Evolutionary conservation across 345 rosid genomes (phyloP).

Genomic region (Combretum micranthum): DNA sequence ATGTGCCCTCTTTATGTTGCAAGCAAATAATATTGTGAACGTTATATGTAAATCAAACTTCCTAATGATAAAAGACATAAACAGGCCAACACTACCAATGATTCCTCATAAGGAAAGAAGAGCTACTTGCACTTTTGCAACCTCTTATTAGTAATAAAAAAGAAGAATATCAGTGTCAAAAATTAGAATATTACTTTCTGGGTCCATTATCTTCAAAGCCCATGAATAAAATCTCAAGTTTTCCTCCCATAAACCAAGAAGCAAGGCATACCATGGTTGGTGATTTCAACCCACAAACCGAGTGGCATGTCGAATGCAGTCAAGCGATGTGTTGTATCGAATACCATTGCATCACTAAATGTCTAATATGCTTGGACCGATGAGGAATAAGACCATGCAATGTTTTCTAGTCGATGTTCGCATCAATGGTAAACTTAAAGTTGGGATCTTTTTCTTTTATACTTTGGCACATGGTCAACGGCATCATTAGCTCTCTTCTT

Average conservation of each 20-base stretch:
- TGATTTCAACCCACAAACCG: conserved; percentile 90
- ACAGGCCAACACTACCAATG: not conserved
- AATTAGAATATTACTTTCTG: not conserved
- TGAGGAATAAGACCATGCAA: conserved; percentile 94
- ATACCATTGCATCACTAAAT: conserved; percentile 92
- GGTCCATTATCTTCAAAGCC: conserved; percentile 82
- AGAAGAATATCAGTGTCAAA: not conserved
- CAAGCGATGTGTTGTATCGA: conserved; percentile 87
- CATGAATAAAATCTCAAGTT: conserved; percentile 72
- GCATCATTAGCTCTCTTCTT: conserved; percentile 84
- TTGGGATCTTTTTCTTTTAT: conserved; percentile 88
- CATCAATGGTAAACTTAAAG: conserved; percentile 68
- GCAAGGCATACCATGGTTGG: conserved; percentile 94
- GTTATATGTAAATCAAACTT: not conserved
- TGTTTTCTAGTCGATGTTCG: conserved; percentile 62
- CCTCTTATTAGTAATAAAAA: not conserved
- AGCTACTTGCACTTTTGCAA: not conserved
- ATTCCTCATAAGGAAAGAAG: not conserved
- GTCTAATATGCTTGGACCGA: conserved; percentile 76
- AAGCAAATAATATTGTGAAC: conserved; percentile 14
- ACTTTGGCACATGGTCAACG: conserved; percentile 79
- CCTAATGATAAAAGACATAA: not conserved
- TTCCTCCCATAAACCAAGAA: conserved; percentile 88
- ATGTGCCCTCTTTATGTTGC: too few species aligned
- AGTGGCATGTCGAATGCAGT: conserved; percentile 96